Evolutionary conservation across 306 rosid species (phyloP), one percentile per base, ranked within the genome.

Genomic region (Malus fusca): DNA sequence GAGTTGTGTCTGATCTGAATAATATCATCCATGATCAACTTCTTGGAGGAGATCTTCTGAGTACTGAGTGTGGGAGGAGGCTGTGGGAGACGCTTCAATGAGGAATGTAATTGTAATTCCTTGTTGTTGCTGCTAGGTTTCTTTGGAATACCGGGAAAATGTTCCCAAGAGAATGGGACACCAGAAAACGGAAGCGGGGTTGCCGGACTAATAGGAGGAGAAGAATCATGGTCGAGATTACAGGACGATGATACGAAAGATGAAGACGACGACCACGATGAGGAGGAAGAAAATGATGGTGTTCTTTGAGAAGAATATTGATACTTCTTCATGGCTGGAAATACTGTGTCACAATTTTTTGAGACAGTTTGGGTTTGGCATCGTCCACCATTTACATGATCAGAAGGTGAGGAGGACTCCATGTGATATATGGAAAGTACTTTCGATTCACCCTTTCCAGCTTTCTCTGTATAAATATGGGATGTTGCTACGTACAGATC

Each of bases 111-210:
- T 51, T 51, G 21, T 43, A 28, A 53, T 40, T 19, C 80, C 77
- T 51, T 52, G 53, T 17, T 69, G 66, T 1, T 42, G 40, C 1
- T 82, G 46, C 35, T 75, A 59, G 84, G 93, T 63, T 90, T 85
- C 87, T 95, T 95, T 58, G 99, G 98, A 68, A 95, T 90, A 69
- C 99, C 99, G 0, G 99, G 99, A 11, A 87, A 73, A 53, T 89
- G 91, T 59, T 95, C 99, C 99, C 99, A 95, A n/a, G 99, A 95
- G 75, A 95, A 95, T 11, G 99, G 99, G 43, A 91, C 88, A n/a
- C 98, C 91, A 11, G 97, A 90, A 79, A 85, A 79, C 43, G 83
- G 82, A 46, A 83, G 79, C 2, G 96, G 93, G 17, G 87, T 78
- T 52, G 85, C 82, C 31, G 80, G 90, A 22, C 85, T 78, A 3